phyloP scores from a whole-genome alignment of 768 basidiomycete species.

The Auriscalpium microsporum region DNA sequence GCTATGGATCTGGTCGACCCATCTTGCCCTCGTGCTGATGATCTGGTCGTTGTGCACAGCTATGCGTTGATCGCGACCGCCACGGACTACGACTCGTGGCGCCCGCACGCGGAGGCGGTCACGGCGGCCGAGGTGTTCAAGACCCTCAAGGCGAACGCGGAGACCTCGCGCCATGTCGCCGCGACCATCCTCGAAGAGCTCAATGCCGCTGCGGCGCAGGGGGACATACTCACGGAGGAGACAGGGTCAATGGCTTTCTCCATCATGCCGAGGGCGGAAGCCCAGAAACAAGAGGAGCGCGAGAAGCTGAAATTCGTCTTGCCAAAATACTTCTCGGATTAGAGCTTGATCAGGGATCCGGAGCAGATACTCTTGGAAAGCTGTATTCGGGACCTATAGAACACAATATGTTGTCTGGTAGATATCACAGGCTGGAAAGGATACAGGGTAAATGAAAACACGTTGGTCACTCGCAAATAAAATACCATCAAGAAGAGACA shows the following conservation, averaged over 20 bases:
- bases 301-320: conserved; percentile 69
- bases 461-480: neutral
- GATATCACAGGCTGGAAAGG: neutral
- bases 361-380: neutral
- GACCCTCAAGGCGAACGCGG: conserved; percentile 79
- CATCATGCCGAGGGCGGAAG: conserved; percentile 64
- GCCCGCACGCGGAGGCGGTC: conserved; percentile 69
- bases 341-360: neutral
- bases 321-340: conserved; percentile 57
- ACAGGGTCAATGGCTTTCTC: conserved; percentile 78
- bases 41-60: conserved; percentile 30
- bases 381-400: neutral
- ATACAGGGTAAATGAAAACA: neutral
- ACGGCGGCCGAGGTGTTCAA: conserved; percentile 89
- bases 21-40: neutral
- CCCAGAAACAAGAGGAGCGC: conserved; percentile 49
- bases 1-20: neutral
- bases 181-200: conserved; percentile 63
- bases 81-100: conserved; percentile 97
- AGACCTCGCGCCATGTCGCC: conserved; percentile 73
- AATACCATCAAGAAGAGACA: neutral
- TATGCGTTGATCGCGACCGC: conserved; percentile 87
- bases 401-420: neutral
- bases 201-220: conserved; percentile 45
- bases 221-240: conserved; percentile 56